phyloP scores from a whole-genome alignment of 371 early-diverging fungal species.

The Lichtheimia hyalospora region DNA sequence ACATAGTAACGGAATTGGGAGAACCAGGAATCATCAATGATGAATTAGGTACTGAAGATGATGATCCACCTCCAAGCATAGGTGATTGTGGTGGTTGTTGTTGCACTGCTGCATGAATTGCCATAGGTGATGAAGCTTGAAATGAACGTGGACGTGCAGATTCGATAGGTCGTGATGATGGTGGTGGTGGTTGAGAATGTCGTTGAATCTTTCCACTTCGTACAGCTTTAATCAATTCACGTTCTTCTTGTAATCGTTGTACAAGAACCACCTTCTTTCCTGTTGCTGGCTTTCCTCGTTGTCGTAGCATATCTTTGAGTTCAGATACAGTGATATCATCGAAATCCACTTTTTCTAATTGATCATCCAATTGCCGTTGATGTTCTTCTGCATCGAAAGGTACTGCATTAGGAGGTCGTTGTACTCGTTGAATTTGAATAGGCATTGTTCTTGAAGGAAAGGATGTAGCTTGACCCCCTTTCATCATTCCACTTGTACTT shows the following conservation, averaged over 20 bases:
- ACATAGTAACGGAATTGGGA: conserved; percentile 16
- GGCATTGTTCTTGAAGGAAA: conserved; percentile 32
- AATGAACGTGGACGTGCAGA: conserved; percentile 18
- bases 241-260: conserved; percentile 27
- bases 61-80: conserved; percentile 8
- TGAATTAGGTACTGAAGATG: conserved; percentile 15
- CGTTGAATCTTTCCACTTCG: conserved; percentile 17
- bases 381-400: conserved; percentile 51
- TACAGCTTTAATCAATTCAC: conserved; percentile 33
- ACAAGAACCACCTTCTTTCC: conserved; percentile 69
- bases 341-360: conserved; percentile 66
- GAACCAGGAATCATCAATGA: conserved; percentile 13
- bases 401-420: conserved; percentile 7
- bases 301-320: conserved; percentile 73
- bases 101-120: conserved; percentile 8
- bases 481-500: neutral
- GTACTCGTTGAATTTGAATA: conserved; percentile 27
- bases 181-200: conserved; percentile 23
- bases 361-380: conserved; percentile 60
- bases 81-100: conserved; percentile 15
- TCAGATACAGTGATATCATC: conserved; percentile 78
- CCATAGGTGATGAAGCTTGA: conserved; percentile 17
- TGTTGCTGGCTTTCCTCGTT: conserved; percentile 68
- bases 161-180: conserved; percentile 12
- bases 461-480: neutral